A percentile compares a stretch with the other conserved stretches of the same genome.
phyloP scores from a whole-genome alignment of 768 basidiomycete species.

The Lactifluus pinguis region DNA sequence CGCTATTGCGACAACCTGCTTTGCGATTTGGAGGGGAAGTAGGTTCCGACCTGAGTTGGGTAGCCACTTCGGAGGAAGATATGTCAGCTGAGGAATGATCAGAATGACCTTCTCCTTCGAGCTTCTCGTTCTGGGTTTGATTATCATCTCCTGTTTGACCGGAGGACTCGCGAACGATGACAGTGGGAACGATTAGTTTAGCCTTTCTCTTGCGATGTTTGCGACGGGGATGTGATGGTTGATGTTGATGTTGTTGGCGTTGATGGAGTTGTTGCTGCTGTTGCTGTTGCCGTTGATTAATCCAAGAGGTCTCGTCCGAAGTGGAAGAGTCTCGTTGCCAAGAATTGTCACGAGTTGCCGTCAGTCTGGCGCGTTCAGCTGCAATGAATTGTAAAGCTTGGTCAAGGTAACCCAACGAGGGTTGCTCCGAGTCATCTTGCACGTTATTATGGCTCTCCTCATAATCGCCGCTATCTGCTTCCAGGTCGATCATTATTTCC shows the following conservation, averaged over 20 bases:
- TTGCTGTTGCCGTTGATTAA: not conserved
- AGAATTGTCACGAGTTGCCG: constrained; percentile 30
- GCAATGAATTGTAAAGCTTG: constrained; percentile 69
- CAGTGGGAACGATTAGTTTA: constrained; percentile 13
- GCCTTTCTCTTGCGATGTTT: constrained; percentile 28
- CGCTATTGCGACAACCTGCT: constrained; percentile 3
- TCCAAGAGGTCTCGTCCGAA: constrained; percentile 10
- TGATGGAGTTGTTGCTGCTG: not conserved
- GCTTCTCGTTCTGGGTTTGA: constrained; percentile 13
- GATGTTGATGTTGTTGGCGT: not conserved
- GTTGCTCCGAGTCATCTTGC: constrained; percentile 33
- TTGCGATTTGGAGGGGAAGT: constrained; percentile 18
- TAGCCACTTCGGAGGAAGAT: constrained; percentile 22
- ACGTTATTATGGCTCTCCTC: constrained; percentile 21
- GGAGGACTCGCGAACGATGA: constrained; percentile 5
- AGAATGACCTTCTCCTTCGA: constrained; percentile 22
- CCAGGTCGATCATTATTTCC: constrained; percentile 20
- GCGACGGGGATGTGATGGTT: constrained; percentile 24
- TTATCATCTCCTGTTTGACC: not conserved
- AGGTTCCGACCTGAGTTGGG: constrained; percentile 25
- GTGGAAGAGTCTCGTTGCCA: constrained; percentile 18
- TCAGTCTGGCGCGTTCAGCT: constrained; percentile 53
- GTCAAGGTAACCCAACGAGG: constrained; percentile 65
- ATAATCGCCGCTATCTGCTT: constrained; percentile 15
- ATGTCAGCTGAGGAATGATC: constrained; percentile 23